Conservation (phyloP, 352 stramenopile genomes). For the Pythium phragmitis region DNA sequence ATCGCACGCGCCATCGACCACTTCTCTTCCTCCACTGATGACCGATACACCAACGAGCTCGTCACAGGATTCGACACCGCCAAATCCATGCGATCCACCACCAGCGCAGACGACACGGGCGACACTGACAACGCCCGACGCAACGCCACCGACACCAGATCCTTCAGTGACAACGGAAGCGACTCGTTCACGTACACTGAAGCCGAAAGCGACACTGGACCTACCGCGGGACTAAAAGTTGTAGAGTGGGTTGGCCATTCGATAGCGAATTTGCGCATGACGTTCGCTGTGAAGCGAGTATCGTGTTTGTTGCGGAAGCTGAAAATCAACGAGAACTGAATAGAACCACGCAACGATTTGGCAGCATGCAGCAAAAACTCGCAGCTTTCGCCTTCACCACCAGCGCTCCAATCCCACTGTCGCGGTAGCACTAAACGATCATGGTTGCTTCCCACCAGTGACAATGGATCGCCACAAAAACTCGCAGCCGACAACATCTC, state of each 20-base stretch:
- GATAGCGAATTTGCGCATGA: neutral
- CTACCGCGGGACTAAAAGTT: neutral
- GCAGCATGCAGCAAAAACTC: neutral
- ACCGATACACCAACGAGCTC: neutral
- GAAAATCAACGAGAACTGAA: neutral
- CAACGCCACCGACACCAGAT: neutral
- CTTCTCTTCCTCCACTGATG: too few relatives aligned
- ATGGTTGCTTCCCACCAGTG: neutral
- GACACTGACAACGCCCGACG: constrained; percentile 1
- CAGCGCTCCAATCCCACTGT: neutral
- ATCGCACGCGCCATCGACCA: too few relatives aligned
- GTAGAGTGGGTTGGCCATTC: neutral
- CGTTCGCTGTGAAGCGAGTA: neutral
- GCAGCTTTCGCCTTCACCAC: neutral
- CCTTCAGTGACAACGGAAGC: constrained; percentile 3
- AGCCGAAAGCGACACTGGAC: neutral
- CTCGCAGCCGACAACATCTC: neutral
- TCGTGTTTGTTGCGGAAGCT: neutral
- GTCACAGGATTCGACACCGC: constrained; percentile 6
- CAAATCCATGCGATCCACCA: constrained; percentile 13
- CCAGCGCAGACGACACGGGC: constrained; percentile 1
- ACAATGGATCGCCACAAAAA: neutral
- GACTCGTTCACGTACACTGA: constrained; percentile 13
- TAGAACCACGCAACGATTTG: neutral
- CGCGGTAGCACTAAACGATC: neutral